These are phyloP conservation scores for Leccinellum albellum DNA, from an alignment of 768 basidiomycete genomes.

Conservation along the genomic window DNA sequence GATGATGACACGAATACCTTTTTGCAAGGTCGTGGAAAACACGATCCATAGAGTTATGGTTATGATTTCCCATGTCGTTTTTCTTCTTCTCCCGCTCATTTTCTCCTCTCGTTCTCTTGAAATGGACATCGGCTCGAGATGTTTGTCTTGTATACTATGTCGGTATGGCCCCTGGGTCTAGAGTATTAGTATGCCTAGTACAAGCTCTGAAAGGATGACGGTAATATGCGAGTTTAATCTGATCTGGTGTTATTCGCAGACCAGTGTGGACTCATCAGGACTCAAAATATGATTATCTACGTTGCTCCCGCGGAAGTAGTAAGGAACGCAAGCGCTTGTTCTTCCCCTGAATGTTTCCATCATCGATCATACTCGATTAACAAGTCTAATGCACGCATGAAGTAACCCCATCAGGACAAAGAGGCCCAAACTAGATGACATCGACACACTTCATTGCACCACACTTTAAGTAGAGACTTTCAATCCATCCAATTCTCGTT, in stretches of 20 bases:
- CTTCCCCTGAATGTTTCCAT: no score
- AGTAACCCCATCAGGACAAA: no score
- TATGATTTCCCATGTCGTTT: not conserved
- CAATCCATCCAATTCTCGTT: no score
- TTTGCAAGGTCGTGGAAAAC: not conserved
- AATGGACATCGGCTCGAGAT: constrained; percentile 8
- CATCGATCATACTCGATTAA: no score
- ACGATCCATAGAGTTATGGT: not conserved
- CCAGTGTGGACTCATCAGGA: no score
- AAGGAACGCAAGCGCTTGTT: no score
- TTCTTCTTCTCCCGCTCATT: not conserved
- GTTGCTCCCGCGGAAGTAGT: no score
- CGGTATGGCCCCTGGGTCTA: not conserved
- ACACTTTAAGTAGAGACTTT: no score
- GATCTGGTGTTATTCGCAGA: not conserved
- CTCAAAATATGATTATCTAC: no score
- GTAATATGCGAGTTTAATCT: constrained; percentile 5
- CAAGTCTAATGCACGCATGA: no score
- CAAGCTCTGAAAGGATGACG: not conserved
- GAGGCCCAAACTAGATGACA: no score
- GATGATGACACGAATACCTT: not conserved
- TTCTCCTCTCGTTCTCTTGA: not conserved
- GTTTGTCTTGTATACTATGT: constrained; percentile 7
- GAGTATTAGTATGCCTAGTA: constrained; percentile 1
- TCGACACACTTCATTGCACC: no score